Base-by-base conservation (phyloP, 2,329 filamentous ascomycete species). In the Hypoxylon sp. region DNA sequence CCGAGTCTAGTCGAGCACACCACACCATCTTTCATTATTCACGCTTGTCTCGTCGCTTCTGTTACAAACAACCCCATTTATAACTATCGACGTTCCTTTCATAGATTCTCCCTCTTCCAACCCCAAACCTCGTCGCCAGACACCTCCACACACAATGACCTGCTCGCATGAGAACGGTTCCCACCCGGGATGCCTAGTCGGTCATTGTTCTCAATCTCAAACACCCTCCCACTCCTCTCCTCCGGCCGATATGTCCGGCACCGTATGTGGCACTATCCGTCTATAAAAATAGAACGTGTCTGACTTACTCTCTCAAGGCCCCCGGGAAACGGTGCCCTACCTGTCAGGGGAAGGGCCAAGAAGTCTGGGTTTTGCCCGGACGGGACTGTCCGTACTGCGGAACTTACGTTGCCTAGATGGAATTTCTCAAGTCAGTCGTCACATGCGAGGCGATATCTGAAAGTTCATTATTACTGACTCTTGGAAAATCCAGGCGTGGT, bases 241-340 rank as follows among this genome's bases (percentile, higher is more conserved):
- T 33, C 25, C 56, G 49, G 66, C 70, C 64, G 65, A 71, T 33
- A 70, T 66, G 68, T 71, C 71, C 25, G 69, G 69, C 20, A 72
- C 71, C 25, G 71, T 73, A 71, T 50, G 68, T 71, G n/a, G 27
- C 48, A 46, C 31, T 37, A 11, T 44, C 58, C 25, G 22, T 57
- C 56, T 53, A 46, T 20, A 10, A 63, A 40, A 64, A 42, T 46
- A 62, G 27, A 50, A 13, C 22, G 14, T 50, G 10, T 54, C 64
- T 71, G 57, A 73, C 61, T 14, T 50, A 13, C 17, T 25, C 7
- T 51, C 30, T 35, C 22, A 68, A 72, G 71, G 71, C 69, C 10
- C 71, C 71, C 10, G 71, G 71, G 27, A 73, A 73, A 56, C 71
- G 71, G 42, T 73, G 71, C 56, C 71, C 71, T 46, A 71, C 71